Conservation (phyloP, 1,139 yeast genomes). For the Nematodospora anomalae region DNA sequence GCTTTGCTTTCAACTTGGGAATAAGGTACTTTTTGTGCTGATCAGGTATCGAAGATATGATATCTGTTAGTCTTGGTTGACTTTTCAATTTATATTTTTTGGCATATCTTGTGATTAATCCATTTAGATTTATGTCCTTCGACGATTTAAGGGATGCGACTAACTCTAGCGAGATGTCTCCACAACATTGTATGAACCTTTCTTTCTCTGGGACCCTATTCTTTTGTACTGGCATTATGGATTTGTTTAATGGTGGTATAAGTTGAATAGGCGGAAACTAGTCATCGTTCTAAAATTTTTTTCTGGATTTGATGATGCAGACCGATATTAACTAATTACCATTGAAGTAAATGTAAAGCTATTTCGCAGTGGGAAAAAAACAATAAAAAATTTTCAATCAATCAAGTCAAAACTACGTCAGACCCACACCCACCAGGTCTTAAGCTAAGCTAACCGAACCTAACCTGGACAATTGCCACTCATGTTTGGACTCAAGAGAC, state of each 20-base stretch:
- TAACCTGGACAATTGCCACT: too few species aligned
- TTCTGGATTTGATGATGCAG: too few species aligned
- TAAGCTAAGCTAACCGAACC: too few species aligned
- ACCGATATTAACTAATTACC: too few species aligned
- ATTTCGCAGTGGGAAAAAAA: too few species aligned
- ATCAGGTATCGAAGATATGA: slow-evolving; percentile 93
- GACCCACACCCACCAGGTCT: too few species aligned
- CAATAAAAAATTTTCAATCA: too few species aligned
- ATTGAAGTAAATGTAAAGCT: too few species aligned
- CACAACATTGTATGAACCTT: slow-evolving; percentile 87
- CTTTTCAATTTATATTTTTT: slow-evolving; percentile 87
- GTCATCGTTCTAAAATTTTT: too few species aligned
- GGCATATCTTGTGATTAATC: slow-evolving; percentile 79
- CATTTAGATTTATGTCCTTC: slow-evolving; percentile 86
- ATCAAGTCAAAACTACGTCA: too few species aligned
- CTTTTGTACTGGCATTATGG: slow-evolving; percentile 33
- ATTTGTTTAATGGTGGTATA: too few species aligned
- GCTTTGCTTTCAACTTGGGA: slow-evolving; percentile 95
- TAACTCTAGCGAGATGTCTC: slow-evolving; percentile 86
- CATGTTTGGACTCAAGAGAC: background rate
- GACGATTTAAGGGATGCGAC: slow-evolving; percentile 74
- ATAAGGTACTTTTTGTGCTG: slow-evolving; percentile 88
- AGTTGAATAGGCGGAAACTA: too few species aligned
- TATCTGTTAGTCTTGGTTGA: slow-evolving; percentile 94
- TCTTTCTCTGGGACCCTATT: slow-evolving; percentile 78